Conservation (phyloP, 441 rosid species). For the Brassica balearica region DNA sequence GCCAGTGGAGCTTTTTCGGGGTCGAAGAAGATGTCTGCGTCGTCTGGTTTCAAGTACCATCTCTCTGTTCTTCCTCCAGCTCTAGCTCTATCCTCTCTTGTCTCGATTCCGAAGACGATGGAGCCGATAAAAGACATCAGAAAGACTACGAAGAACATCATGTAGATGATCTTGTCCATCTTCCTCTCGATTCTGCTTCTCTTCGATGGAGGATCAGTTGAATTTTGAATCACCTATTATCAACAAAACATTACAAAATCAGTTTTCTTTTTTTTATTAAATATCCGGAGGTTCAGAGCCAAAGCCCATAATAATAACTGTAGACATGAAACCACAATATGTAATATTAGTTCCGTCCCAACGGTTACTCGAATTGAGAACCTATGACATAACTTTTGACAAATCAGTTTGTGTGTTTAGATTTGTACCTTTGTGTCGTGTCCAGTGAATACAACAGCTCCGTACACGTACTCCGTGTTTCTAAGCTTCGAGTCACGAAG, state of each 20-base stretch:
- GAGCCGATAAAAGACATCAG: conserved; percentile 58
- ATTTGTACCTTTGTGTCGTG: conserved; percentile 69
- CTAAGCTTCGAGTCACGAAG: conserved; percentile 76
- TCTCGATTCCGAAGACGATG: conserved; percentile 61
- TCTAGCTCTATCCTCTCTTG: conserved; percentile 53
- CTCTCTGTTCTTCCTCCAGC: conserved; percentile 57
- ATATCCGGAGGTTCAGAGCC: no score
- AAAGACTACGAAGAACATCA: conserved; percentile 55
- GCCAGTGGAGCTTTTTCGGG: conserved; percentile 56
- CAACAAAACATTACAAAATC: not conserved
- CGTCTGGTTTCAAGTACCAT: conserved; percentile 75
- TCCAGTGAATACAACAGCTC: conserved; percentile 77
- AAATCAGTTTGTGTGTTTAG: not conserved
- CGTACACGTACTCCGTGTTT: conserved; percentile 73
- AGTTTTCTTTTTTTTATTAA: not conserved
- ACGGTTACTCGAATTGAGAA: not conserved
- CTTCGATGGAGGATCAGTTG: conserved; percentile 76
- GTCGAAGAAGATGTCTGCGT: conserved; percentile 51
- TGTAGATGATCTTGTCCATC: conserved; percentile 71
- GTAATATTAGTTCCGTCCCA: not conserved
- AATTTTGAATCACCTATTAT: conserved; percentile 57
- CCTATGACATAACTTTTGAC: not conserved
- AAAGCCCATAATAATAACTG: not conserved
- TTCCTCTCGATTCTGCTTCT: conserved; percentile 70
- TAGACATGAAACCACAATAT: not conserved